Evolutionary conservation across 202 grass and related monocot species (phyloP), one percentile per base, ranked within the genome.

Genomic region (Hordeum pubiflorum): DNA sequence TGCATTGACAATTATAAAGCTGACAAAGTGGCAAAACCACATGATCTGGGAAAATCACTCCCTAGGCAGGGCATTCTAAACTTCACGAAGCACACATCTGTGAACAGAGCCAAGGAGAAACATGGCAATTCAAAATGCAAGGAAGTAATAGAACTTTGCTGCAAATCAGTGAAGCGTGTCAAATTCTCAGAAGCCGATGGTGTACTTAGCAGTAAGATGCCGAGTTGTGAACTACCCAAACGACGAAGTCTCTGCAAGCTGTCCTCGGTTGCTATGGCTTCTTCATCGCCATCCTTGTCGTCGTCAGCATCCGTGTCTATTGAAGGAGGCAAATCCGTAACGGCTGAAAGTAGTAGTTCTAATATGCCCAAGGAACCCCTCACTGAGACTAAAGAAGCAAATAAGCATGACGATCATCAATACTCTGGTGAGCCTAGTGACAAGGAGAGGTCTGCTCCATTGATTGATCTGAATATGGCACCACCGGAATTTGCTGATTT

Each of bases 381-480:
- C 57, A 52, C 39, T 69, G 44, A 44, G 32, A 79, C 17, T 21
- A 76, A 54, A 8, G 41, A 82, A 56, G 22, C 52, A 63, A 72
- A 74, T 36, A 69, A 85, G 65, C 46, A 78, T 63, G 56, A 21
- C 50, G 33, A 73, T 63, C 39, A 21, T 33, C 43, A 72, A 75
- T 12, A 59, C 14, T 41, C 36, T 66, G 74, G 21, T 84, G 39
- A 69, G 41, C 76, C 79, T 15, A 62, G 34, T 69, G 82, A 57
- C 63, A 79, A 59, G 60, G 31, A 58, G 63, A 15, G 79, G 22
- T 26, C 79, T 56, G 73, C 83, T 24, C 22, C 39, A 44, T 74
- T 75, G 23, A 46, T 89, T 68, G 92, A 94, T 79, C 74, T 94
- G 72, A 94, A 94, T 82, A 5, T 61, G 79, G 44, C 83, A 39